Conservation (phyloP, 768 basidiomycete species). For the Pulveroboletus sp. region DNA sequence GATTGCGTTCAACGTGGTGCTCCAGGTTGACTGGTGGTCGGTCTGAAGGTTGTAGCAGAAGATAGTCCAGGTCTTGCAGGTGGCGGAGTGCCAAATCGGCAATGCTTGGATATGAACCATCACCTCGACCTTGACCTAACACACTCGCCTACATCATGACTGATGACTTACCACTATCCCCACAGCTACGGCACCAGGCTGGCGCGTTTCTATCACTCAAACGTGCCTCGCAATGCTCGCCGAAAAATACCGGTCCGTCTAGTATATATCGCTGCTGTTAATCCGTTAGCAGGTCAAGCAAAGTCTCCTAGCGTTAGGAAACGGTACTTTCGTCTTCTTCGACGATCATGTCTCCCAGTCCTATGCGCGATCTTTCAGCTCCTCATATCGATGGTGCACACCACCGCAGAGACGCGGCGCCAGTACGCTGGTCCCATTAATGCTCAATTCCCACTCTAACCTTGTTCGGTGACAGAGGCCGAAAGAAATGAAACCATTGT, state of each 20-base stretch:
- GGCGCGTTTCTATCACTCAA: conserved; percentile 28
- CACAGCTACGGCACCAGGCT: conserved; percentile 33
- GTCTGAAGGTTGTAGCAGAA: conserved; percentile 5
- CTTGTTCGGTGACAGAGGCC: conserved; percentile 16
- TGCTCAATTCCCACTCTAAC: conserved; percentile 11
- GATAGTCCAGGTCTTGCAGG: conserved; percentile 1
- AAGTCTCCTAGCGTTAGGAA: conserved; percentile 8
- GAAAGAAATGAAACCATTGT: conserved; percentile 18
- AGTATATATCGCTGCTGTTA: conserved; percentile 24
- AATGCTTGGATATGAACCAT: conserved; percentile 28
- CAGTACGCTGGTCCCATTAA: conserved; percentile 17
- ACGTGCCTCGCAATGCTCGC: conserved; percentile 21
- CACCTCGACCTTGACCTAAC: conserved; percentile 27
- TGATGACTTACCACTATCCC: conserved; percentile 22
- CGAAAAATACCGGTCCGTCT: conserved; percentile 21
- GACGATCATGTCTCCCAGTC: conserved; percentile 8
- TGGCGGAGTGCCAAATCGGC: conserved; percentile 33
- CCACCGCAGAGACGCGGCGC: conserved; percentile 18
- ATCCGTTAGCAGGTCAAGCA: conserved; percentile 12
- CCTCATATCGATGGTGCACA: conserved; percentile 3
- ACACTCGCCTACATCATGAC: conserved; percentile 22
- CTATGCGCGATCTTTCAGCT: conserved; percentile 12
- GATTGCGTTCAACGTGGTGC: conserved; percentile 20
- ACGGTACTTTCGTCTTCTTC: conserved; percentile 7
- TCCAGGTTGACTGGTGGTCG: conserved; percentile 13